Conservation (phyloP, 257 asterid genomes). For the Jacaranda copaia region DNA sequence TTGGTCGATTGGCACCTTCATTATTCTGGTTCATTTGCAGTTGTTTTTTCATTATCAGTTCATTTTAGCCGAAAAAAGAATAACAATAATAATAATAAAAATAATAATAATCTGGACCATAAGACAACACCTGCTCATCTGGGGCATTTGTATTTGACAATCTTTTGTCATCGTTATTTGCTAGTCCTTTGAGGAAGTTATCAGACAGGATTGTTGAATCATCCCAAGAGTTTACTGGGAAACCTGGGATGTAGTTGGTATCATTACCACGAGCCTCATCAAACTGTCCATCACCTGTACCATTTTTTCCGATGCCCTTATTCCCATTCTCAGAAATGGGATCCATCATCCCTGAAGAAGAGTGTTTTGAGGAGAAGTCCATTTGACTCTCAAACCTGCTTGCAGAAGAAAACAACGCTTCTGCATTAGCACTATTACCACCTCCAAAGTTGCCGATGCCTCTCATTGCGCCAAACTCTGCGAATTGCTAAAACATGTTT, state of each 20-base stretch:
- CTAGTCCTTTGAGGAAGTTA: conserved; percentile 43
- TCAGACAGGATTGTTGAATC: conserved; percentile 49
- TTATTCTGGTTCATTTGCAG: conserved; percentile 48
- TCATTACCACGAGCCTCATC: conserved; percentile 35
- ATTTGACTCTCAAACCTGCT: conserved; percentile 48
- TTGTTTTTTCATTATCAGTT: conserved; percentile 13
- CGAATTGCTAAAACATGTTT: conserved; percentile 43
- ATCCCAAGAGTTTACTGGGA: conserved; percentile 64
- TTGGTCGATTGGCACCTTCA: conserved; percentile 48
- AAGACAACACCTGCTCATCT: conserved; percentile 38
- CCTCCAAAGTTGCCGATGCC: conserved; percentile 57
- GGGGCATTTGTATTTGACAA: conserved; percentile 30
- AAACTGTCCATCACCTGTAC: neutral
- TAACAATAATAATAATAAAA: neutral
- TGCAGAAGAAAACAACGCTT: conserved; percentile 51
- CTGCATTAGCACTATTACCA: conserved; percentile 46
- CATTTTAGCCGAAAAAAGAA: neutral
- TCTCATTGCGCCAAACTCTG: conserved; percentile 69
- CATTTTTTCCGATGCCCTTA: conserved; percentile 37
- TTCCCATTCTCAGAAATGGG: conserved; percentile 54
- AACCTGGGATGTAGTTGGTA: conserved; percentile 45
- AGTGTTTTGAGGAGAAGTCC: conserved; percentile 45
- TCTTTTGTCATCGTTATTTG: conserved; percentile 27
- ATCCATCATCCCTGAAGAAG: conserved; percentile 50
- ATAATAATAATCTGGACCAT: neutral